Base-by-base conservation (phyloP, 805 yeast species). In the Kazachstania bromeliacearum region DNA sequence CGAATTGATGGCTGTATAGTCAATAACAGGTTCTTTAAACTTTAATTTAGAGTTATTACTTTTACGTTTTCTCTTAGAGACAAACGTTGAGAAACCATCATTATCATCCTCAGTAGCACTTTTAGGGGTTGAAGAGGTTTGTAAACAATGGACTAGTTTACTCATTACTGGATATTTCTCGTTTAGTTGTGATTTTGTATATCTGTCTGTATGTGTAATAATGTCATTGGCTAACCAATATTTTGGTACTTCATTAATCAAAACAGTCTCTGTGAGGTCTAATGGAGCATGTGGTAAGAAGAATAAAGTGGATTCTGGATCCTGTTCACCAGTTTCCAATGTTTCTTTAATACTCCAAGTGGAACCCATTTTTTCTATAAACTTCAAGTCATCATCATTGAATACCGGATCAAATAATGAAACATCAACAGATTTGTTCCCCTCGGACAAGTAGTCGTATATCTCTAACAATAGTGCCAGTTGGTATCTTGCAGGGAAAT, bases 261-360 rank as follows among this genome's bases (percentile, higher is more conserved):
- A 34, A 1, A 75, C 42, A 1, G 18, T n/a, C 28, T 73, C 68
- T 1, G 79, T 71, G 13, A 76, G 47, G 13, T 55, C 63, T 27
- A 79, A 55, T 1, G 85, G 84, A 0, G 88, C 89, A 59, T 83
- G 94, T 0, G 94, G 94, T 32, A 83, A 63, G 48, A 73, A 82
- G 52, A 63, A 79, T 2, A 83, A 55, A 0, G 67, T 60, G 1
- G 42, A 29, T 7, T 36, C 33, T 12, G 37, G 32, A 16, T 50
- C 42, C 4, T 43, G 47, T 39, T 53, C 50, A 2, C 52, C 51
- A 2, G 38, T 24, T 3, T 34, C 31, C 14, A 36, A 9, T 13
- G 22, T 26, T 21, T 57, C 60, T 6, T 44, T 48, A 5, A 62
- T 54, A 2, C 46, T 29, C 60, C 62, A 59, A 14, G 14, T 28